Evolutionary conservation across 1,284 basidiomycete species (phyloP).

Genomic region (Gymnopus androsaceus): DNA sequence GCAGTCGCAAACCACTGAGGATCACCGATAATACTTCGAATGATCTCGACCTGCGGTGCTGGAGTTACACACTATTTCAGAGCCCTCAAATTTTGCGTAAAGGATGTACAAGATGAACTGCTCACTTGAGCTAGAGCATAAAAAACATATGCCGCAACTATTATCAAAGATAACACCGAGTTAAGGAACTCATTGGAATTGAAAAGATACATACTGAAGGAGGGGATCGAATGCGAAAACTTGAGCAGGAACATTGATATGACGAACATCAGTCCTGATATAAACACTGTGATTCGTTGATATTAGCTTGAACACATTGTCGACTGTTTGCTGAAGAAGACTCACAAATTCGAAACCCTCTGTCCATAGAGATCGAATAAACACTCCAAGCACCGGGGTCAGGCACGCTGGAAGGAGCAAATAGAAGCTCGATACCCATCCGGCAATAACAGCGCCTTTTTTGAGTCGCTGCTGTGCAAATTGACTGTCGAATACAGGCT

Average conservation of each 20-base stretch:
- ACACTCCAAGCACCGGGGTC: conserved; percentile 46
- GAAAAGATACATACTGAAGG: conserved; percentile 36
- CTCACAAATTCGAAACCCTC: conserved; percentile 43
- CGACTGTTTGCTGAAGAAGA: background rate
- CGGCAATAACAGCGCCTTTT: conserved; percentile 48
- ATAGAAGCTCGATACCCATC: conserved; percentile 52
- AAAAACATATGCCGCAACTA: conserved; percentile 44
- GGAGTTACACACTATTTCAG: conserved; percentile 35
- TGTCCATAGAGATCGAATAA: conserved; percentile 45
- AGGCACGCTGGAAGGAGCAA: conserved; percentile 43
- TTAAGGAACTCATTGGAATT: conserved; percentile 14
- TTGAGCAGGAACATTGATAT: conserved; percentile 45
- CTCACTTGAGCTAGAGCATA: conserved; percentile 44
- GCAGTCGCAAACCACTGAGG: conserved; percentile 47
- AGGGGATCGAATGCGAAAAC: conserved; percentile 40
- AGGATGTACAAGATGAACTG: too few species aligned
- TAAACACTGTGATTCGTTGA: conserved; percentile 34
- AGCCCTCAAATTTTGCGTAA: background rate
- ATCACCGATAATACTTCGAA: conserved; percentile 43
- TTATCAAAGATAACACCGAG: conserved; percentile 11
- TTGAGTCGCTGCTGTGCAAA: conserved; percentile 46
- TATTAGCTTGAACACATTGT: background rate
- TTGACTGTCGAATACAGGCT: conserved; percentile 28
- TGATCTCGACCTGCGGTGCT: conserved; percentile 47
- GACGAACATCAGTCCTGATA: conserved; percentile 43